Evolutionary conservation across 1,139 yeast genomes (phyloP).

Genomic region (Casaregolazyma suthepensis): DNA sequence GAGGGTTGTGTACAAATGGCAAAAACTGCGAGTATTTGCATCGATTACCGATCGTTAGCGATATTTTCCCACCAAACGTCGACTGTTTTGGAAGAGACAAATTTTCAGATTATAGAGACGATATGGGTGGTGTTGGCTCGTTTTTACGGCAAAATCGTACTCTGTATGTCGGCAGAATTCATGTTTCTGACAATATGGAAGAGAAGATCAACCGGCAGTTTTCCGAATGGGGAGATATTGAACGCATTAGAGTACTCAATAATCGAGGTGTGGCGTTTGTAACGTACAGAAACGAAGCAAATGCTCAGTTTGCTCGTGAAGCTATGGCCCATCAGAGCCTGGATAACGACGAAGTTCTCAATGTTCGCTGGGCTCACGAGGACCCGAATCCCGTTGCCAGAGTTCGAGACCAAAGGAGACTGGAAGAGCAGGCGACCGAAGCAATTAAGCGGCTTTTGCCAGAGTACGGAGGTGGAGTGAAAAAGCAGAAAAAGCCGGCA

Average conservation of each 20-base stretch:
- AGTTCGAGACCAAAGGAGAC: constrained; percentile 38
- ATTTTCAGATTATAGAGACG: constrained; percentile 76
- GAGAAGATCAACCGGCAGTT: constrained; percentile 48
- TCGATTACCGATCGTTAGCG: constrained; percentile 56
- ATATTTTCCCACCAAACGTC: constrained; percentile 50
- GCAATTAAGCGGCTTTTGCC: constrained; percentile 34
- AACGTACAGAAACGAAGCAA: constrained; percentile 57
- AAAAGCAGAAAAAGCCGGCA: constrained; percentile 4
- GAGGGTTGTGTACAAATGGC: constrained; percentile 83
- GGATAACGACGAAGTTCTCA: constrained; percentile 57
- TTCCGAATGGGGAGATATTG: constrained; percentile 74
- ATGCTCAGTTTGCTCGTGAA: constrained; percentile 87
- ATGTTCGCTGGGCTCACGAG: constrained; percentile 83
- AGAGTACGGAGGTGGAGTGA: constrained; percentile 18
- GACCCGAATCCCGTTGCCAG: constrained; percentile 76
- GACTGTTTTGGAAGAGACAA: constrained; percentile 95
- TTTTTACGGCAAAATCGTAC: constrained; percentile 65
- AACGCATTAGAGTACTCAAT: constrained; percentile 52
- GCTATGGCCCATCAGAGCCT: constrained; percentile 52
- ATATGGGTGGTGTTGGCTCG: constrained; percentile 94
- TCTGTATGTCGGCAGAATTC: constrained; percentile 68
- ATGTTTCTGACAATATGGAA: constrained; percentile 38
- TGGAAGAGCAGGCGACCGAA: constrained; percentile 38
- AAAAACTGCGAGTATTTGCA: constrained; percentile 71
- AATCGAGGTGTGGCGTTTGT: constrained; percentile 74